A percentile compares a stretch with the other conserved stretches of the same genome.
phyloP scores from a whole-genome alignment of 306 rosid species.

The Inga leiocalycina region DNA sequence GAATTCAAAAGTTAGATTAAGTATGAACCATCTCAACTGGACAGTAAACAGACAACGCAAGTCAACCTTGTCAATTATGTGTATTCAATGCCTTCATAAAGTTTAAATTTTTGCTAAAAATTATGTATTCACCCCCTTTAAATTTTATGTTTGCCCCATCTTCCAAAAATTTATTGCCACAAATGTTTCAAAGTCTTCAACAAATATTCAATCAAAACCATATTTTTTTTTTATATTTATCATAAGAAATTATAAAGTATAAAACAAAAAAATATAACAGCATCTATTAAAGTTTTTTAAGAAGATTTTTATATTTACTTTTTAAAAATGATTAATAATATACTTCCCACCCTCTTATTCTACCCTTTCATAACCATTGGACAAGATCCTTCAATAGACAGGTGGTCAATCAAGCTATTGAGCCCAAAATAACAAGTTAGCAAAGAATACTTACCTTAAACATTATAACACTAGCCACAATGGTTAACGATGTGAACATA shows the following conservation, averaged over 20 bases:
- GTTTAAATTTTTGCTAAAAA: neutral
- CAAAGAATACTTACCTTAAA: slow-evolving; percentile 59
- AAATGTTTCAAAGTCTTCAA: neutral
- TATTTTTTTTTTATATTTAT: no score
- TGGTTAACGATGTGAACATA: slow-evolving; percentile 81
- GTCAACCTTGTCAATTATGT: neutral
- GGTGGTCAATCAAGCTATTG: neutral
- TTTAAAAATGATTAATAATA: no score
- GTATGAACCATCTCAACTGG: slow-evolving; percentile 23
- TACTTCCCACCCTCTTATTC: neutral
- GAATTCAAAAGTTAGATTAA: slow-evolving; percentile 28
- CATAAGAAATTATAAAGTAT: neutral
- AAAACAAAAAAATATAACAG: no score
- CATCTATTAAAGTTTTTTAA: no score
- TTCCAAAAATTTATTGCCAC: neutral
- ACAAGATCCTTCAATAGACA: slow-evolving; percentile 17
- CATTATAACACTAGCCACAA: slow-evolving; percentile 90
- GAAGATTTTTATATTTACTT: no score
- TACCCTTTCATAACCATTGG: neutral
- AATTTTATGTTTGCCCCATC: neutral
- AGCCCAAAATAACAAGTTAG: neutral
- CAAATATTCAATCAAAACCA: neutral
- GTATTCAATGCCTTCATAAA: neutral
- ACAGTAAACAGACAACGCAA: slow-evolving; percentile 9
- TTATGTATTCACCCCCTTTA: neutral